Base-by-base conservation (phyloP, 345 rosid species). In the Euphorbia lathyris region DNA sequence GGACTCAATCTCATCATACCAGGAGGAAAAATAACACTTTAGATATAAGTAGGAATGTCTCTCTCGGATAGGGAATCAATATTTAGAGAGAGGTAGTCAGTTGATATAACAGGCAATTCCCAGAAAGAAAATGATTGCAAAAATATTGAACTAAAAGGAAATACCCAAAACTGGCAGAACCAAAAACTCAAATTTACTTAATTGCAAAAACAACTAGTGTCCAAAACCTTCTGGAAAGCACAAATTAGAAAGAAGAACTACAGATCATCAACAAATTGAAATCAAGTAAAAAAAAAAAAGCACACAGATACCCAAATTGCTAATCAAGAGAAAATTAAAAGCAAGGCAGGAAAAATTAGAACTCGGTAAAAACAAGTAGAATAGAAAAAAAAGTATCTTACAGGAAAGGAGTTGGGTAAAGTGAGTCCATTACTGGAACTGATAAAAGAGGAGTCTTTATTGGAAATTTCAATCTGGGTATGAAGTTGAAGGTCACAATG, bases 391-490 rank as follows among this genome's bases (percentile, higher is more conserved):
- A 43, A 62, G 29, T 20, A 50, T 50, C 80, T 68, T 47, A 83
- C 89, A 63, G 87, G 86, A 62, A 62, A 69, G 11, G 89, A 81
- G 72, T 68, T 63, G 36, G 68, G 69, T 26, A 74, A 47, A 63
- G 22, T 45, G 42, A 79, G 56, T 45, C 71, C 75, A 57, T 66
- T 75, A 71, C 66, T 66, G 7, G 90, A 68, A 65, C 69, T 67
- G 68, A 74, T 55, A 2, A 75, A 26, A 64, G 80, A 23, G 66
- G 87, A 66, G 53, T 76, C 81, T 74, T 74, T 63, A 50, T 65
- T 79, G 64, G 34, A 53, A 83, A 72, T 72, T 51, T 80, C 87
- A 81, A 81, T 81, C 76, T 76, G 87, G 82, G 87, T 59, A 73
- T 53, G 65, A 75, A 82, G 73, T 6, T 45, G 51, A 58, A 76